Percentiles rank a stretch among this genome's conserved stretches.
These are phyloP conservation scores for Skeletonema grethae DNA, from an alignment of 108 stramenopile genomes.

Conservation along the genomic window DNA sequence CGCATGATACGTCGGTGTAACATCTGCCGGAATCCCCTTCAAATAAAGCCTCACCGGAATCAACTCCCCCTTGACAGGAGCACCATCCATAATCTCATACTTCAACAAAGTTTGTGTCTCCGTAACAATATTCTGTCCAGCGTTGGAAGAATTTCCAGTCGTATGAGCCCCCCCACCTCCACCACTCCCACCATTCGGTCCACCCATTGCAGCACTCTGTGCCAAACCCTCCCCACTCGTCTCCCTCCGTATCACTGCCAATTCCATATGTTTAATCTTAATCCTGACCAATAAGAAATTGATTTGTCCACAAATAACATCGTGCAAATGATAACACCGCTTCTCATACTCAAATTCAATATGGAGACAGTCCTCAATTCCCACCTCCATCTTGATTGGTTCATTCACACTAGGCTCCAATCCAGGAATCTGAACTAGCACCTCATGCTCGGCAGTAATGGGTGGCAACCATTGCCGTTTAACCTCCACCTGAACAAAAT, in stretches of 20 bases:
- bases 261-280: constrained; percentile 99
- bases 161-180: background rate
- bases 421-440: constrained; percentile 84
- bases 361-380: constrained; percentile 99
- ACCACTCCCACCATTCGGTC: background rate
- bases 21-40: constrained; percentile 92
- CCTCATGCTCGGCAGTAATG: constrained; percentile 88
- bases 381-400: constrained; percentile 99
- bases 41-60: constrained; percentile 88
- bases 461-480: constrained; percentile 89
- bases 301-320: constrained; percentile 96
- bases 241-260: constrained; percentile 97
- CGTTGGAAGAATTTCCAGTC: constrained; percentile 27
- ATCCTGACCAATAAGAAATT: constrained; percentile 97
- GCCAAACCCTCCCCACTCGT: constrained; percentile 87
- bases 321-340: constrained; percentile 88
- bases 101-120: constrained; percentile 97
- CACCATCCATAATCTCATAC: constrained; percentile 99
- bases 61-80: constrained; percentile 93
- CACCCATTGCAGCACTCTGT: constrained; percentile 26
- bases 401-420: constrained; percentile 76
- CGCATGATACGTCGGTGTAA: constrained; percentile 97
- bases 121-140: constrained; percentile 78
- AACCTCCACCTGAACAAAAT: constrained; percentile 93
- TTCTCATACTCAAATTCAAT: constrained; percentile 99